phyloP scores from a whole-genome alignment of 2,329 filamentous ascomycete genomes.

The Curvularia eragrostidis region DNA sequence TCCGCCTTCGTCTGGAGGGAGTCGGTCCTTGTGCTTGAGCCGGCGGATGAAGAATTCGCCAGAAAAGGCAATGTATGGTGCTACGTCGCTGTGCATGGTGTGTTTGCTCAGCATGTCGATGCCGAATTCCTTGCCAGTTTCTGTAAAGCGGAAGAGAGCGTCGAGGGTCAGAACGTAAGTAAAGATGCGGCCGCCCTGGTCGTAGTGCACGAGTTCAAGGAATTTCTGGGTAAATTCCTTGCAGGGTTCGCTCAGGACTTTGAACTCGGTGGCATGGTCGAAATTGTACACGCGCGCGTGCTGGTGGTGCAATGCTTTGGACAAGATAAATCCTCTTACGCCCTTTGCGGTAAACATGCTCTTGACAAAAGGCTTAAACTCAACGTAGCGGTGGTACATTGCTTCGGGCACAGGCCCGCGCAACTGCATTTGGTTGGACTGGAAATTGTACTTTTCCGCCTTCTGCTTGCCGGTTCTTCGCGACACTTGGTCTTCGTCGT shows the following conservation, averaged over 20 bases:
- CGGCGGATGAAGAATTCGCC: slow-evolving; percentile 92
- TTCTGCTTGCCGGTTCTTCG: slow-evolving; percentile 53
- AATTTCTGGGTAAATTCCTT: slow-evolving; percentile 78
- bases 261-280: slow-evolving; percentile 75
- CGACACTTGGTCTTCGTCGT: slow-evolving; percentile 42
- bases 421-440: slow-evolving; percentile 90
- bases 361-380: slow-evolving; percentile 89
- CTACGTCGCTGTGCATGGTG: slow-evolving; percentile 95
- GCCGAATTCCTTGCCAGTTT: slow-evolving; percentile 94
- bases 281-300: slow-evolving; percentile 90
- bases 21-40: slow-evolving; percentile 59
- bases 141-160: slow-evolving; percentile 85
- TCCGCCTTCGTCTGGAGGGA: slow-evolving; percentile 43
- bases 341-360: slow-evolving; percentile 84
- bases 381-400: slow-evolving; percentile 90
- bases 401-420: slow-evolving; percentile 78
- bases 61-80: slow-evolving; percentile 87
- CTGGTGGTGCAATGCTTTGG: slow-evolving; percentile 87
- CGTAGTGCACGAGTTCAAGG: slow-evolving; percentile 83
- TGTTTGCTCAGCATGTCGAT: slow-evolving; percentile 94
- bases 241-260: slow-evolving; percentile 69
- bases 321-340: slow-evolving; percentile 78
- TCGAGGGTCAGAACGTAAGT: slow-evolving; percentile 93
- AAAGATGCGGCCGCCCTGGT: slow-evolving; percentile 84
- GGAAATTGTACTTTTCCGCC: slow-evolving; percentile 83